phyloP scores from a whole-genome alignment of 2,329 filamentous ascomycete genomes.

The Clarireedia paspali region DNA sequence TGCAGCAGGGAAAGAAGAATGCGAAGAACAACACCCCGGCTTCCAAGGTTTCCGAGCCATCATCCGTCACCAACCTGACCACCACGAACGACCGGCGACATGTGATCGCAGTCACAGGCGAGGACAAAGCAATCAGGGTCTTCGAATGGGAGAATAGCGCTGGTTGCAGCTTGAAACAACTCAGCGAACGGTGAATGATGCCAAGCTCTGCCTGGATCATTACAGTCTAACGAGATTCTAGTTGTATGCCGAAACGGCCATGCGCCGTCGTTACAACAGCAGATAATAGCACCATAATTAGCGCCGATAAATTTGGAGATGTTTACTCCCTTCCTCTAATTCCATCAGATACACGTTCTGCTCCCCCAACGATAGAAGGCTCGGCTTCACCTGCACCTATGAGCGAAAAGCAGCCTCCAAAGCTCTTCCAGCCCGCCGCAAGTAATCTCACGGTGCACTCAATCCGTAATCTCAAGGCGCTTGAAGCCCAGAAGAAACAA shows the following conservation, averaged over 20 bases:
- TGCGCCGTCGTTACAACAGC: constrained; percentile 65
- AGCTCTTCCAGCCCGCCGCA: constrained; percentile 41
- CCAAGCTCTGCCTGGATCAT: not conserved
- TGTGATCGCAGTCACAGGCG: constrained; percentile 72
- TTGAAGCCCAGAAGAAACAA: constrained; percentile 49
- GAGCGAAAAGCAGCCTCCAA: constrained; percentile 17
- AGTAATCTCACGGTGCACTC: constrained; percentile 57
- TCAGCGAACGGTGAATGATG: constrained; percentile 60
- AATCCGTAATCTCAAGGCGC: constrained; percentile 51
- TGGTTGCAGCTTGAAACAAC: constrained; percentile 42
- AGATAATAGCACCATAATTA: constrained; percentile 66
- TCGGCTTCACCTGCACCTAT: not conserved
- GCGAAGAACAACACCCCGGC: constrained; percentile 14
- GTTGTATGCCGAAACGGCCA: constrained; percentile 82
- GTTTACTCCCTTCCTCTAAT: constrained; percentile 82
- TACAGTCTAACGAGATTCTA: constrained; percentile 9
- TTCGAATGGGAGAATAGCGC: constrained; percentile 59
- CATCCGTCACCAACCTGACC: constrained; percentile 63
- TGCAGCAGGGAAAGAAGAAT: constrained; percentile 17
- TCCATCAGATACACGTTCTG: constrained; percentile 11
- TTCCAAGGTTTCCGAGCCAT: constrained; percentile 38
- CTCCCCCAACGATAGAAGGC: constrained; percentile 12
- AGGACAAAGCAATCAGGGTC: constrained; percentile 86
- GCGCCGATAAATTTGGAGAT: constrained; percentile 93
- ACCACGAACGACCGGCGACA: constrained; percentile 57